These are phyloP conservation scores for Lasiodiplodia citricola DNA, from an alignment of 2,329 filamentous ascomycete species.

Conservation along the genomic window DNA sequence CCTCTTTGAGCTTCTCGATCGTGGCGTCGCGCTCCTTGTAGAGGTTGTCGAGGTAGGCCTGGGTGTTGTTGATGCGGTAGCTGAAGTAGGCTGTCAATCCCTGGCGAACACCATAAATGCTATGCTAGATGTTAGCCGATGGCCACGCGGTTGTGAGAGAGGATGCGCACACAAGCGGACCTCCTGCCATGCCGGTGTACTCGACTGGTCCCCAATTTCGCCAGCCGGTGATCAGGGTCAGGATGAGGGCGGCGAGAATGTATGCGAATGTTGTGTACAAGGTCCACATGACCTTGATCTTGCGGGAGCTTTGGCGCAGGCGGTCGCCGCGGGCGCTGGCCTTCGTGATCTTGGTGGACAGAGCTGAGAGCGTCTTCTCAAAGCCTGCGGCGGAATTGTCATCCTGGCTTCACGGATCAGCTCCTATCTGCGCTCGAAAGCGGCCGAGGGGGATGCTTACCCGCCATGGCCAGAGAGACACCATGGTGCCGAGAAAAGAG, in stretches of 20 bases:
- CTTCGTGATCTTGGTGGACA: constrained; percentile 81
- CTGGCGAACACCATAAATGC: constrained; percentile 79
- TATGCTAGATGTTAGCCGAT: constrained; percentile 46
- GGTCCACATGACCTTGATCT: constrained; percentile 84
- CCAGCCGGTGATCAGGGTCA: constrained; percentile 84
- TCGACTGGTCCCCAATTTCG: constrained; percentile 76
- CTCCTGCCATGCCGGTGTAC: constrained; percentile 77
- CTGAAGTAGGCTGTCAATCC: constrained; percentile 74
- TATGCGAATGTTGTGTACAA: constrained; percentile 92
- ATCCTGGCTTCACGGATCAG: constrained; percentile 57
- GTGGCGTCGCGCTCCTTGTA: constrained; percentile 82
- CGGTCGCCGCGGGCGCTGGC: constrained; percentile 75
- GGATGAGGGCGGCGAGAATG: constrained; percentile 81
- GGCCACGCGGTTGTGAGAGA: not conserved
- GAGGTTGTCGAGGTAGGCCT: constrained; percentile 72
- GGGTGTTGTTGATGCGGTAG: constrained; percentile 75
- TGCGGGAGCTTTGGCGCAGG: constrained; percentile 73
- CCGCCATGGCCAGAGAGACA: constrained; percentile 86
- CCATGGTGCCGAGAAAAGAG: constrained; percentile 60
- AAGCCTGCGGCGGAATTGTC: constrained; percentile 87
- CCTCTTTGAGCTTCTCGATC: constrained; percentile 92
- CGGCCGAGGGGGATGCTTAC: constrained; percentile 51
- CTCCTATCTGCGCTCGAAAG: constrained; percentile 4
- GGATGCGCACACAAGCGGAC: constrained; percentile 72
- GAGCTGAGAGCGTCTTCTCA: constrained; percentile 83